A percentile compares a stretch with the other conserved stretches of the same genome.
These are phyloP conservation scores for Chaetomidium leptoderma DNA, from an alignment of 495 filamentous ascomycete species.

Conservation along the genomic window DNA sequence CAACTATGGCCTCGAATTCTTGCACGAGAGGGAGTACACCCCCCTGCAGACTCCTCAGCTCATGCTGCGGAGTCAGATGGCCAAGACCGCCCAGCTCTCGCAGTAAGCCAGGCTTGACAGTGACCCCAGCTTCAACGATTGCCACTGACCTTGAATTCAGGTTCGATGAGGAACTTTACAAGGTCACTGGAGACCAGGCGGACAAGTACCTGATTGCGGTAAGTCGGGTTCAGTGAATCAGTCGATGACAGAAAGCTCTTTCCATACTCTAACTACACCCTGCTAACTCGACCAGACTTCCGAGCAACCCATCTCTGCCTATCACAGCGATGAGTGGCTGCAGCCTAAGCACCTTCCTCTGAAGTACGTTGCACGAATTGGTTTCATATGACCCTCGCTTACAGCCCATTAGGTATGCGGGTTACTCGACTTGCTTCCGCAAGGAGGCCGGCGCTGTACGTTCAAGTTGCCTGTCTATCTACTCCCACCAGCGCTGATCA, in stretches of 20 bases:
- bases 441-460: slow-evolving; percentile 75
- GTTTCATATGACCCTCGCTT: slow-evolving; percentile 21
- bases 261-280: not conserved
- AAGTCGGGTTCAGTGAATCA: not conserved
- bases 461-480: not conserved
- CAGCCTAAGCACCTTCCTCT: slow-evolving; percentile 79
- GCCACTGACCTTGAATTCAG: not conserved
- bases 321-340: slow-evolving; percentile 93
- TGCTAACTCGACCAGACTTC: slow-evolving; percentile 53
- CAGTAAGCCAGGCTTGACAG: slow-evolving; percentile 41
- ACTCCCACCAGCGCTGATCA: not conserved
- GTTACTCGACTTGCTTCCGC: slow-evolving; percentile 90
- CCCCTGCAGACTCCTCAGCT: slow-evolving; percentile 90
- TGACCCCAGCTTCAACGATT: not conserved
- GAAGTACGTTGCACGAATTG: slow-evolving; percentile 47
- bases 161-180: slow-evolving; percentile 97
- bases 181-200: slow-evolving; percentile 82
- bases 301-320: slow-evolving; percentile 88
- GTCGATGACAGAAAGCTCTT: no score
- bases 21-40: slow-evolving; percentile 71
- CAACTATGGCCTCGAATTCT: slow-evolving; percentile 90
- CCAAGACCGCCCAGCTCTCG: slow-evolving; percentile 96
- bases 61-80: slow-evolving; percentile 95
- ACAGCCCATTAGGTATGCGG: slow-evolving; percentile 57
- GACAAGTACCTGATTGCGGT: slow-evolving; percentile 91